Evolutionary conservation across 805 yeast genomes (phyloP), one percentile per base, ranked within the genome.

Genomic region (Soucietia sequanensis): DNA sequence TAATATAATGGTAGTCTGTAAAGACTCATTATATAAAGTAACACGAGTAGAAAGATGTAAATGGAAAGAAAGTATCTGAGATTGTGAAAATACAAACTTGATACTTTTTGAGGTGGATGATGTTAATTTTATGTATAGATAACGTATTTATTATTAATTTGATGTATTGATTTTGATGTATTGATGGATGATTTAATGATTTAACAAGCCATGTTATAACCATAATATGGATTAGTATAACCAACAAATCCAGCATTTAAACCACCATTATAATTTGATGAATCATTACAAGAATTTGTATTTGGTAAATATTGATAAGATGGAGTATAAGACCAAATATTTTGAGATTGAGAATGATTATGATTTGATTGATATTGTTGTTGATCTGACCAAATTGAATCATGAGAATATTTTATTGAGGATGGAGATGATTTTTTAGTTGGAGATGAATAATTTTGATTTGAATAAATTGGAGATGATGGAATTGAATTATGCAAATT

Each of bases 171-270:
- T n/a, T n/a, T n/a, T n/a, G n/a, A n/a, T n/a, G n/a, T n/a, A n/a
- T n/a, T n/a, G n/a, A n/a, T n/a, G n/a, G n/a, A n/a, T n/a, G n/a
- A n/a, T n/a, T n/a, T n/a, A n/a, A n/a, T 25, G 27, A 25, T 37
- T 16, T 42, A 58, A 19, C 58, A 47, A 26, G 65, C 58, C 54
- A 58, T 48, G 43, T 50, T 56, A 35, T 58, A 61, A 34, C 51
- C 50, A 46, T 62, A 62, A 43, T 61, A 65, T 13, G 69, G 67
- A 42, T 64, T 65, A 13, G 63, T 44, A 39, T 61, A 62, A 11
- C 68, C 68, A 23, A 59, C 62, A 43, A 53, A 60, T 13, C 35
- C 33, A 19, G 36, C 12, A 33, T 46, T 46, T 8, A 38, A 27
- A 7, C 46, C 35, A 12, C 52, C 52, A 15, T 44, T 43, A 27